Percentiles rank a stretch among this genome's conserved stretches.
Evolutionary conservation across 2,329 filamentous ascomycete species (phyloP).

Genomic region (Stagonosporopsis rhizophila): DNA sequence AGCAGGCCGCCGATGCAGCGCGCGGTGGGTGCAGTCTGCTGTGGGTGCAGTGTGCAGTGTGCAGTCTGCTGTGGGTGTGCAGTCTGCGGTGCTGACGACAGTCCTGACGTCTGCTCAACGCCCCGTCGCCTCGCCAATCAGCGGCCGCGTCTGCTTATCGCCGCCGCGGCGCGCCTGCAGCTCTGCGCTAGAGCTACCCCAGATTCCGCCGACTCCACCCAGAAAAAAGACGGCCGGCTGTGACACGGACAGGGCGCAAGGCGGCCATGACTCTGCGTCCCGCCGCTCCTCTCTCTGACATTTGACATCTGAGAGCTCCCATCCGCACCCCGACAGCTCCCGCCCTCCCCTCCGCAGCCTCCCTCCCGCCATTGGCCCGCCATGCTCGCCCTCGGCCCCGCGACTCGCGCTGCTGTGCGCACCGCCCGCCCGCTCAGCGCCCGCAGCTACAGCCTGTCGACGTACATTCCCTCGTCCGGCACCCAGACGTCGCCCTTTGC

Average conservation of each 20-base stretch:
- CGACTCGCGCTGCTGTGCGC: constrained; percentile 39
- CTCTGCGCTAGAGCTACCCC: constrained; percentile 1
- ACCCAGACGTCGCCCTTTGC: constrained; percentile 63
- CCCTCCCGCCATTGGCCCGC: constrained; percentile 14
- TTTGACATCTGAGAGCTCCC: neutral
- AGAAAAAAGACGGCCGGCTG: constrained; percentile 21
- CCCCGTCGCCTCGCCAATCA: constrained; percentile 7
- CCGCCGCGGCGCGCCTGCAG: constrained; percentile 2
- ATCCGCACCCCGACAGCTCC: neutral
- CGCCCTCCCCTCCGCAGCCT: neutral
- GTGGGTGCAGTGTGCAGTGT: no score
- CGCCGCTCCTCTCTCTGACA: no score
- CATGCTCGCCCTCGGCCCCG: constrained; percentile 45
- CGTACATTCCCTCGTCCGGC: constrained; percentile 41
- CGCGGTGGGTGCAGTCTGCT: no score
- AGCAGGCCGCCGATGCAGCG: no score
- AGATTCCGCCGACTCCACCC: constrained; percentile 20
- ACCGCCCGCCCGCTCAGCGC: constrained; percentile 29
- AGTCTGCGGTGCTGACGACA: no score
- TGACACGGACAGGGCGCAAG: constrained; percentile 12
- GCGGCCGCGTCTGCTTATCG: neutral
- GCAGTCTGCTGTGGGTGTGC: no score
- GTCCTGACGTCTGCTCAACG: constrained; percentile 11
- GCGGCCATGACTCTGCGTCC: constrained; percentile 29
- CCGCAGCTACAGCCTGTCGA: constrained; percentile 39